Base-by-base conservation (phyloP, 1,284 basidiomycete species). In the Stereum hirsutum region DNA sequence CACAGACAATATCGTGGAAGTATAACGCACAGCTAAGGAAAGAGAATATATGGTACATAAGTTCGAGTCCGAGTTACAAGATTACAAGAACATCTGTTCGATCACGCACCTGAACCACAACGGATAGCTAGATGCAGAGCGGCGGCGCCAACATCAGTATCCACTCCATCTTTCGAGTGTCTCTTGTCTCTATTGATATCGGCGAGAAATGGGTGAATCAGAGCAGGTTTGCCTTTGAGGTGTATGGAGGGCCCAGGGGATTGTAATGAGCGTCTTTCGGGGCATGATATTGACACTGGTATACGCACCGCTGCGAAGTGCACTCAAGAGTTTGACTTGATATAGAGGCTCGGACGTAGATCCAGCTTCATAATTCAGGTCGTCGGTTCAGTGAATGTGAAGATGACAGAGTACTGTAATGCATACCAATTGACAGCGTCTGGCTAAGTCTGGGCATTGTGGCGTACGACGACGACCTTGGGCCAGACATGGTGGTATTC, bases 51-150 rank as follows among this genome's bases (percentile, higher is more conserved):
- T n/a, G n/a, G n/a, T n/a, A n/a, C n/a, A n/a, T n/a, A n/a, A n/a
- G n/a, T n/a, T n/a, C n/a, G n/a, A n/a, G n/a, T n/a, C n/a, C n/a
- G n/a, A n/a, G n/a, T n/a, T n/a, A n/a, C n/a, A n/a, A n/a, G n/a
- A n/a, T n/a, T n/a, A n/a, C n/a, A n/a, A n/a, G n/a, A n/a, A n/a
- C n/a, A n/a, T n/a, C n/a, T n/a, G n/a, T n/a, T n/a, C n/a, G n/a
- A n/a, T n/a, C n/a, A n/a, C 83, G 51, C 54, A 90, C 89, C 72
- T 20, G 81, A 78, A 44, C 82, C 89, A 55, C 92, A 92, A 41
- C 88, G 75, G 12, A 95, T 82, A 4, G 91, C 90, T 28, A 95
- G 76, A 57, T 92, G 89, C 6, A 95, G 68, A 0, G 90, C 79
- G 5, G 83, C 78, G 20, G 87, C 82, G 6, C 78, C 82, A 2